Base-by-base conservation (phyloP, 208 protist genomes). In the Acanthamoeba healyi region DNA sequence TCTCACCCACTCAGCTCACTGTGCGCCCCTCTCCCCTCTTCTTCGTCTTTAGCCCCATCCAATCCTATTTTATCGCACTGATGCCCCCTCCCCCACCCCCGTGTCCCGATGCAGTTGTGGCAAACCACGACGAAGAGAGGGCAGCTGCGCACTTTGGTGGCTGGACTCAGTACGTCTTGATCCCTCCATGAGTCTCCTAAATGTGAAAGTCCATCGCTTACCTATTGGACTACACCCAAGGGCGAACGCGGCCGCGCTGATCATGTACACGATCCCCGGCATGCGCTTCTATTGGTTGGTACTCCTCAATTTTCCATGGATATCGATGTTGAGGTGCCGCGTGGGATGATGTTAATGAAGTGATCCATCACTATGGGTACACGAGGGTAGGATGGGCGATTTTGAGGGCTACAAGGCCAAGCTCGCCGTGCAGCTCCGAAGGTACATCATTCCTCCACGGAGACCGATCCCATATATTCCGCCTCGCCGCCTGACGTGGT, bases 231-330 rank as follows among this genome's bases (percentile, higher is more conserved):
- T 26, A 26, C 54, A 72, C 3, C 7, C 34, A 40, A 90, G 95
- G 44, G 91, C 96, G 0, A 56, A 96, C 81, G 97, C 96, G 19
- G 97, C 97, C 2, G 97, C 95, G 24, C 38, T 97, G 0, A 77
- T 98, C 56, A 93, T 92, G 24, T 96, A 97, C 44, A 97, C 96
- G 1, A 15, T 98, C 0, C 97, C 97, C 61, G 97, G 97, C 26
- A 44, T 98, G 49, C 86, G 77, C 65, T 97, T 97, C 79, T 54
- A 94, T 24, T 61, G 24, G 92, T 24, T 61, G 24, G 49, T 56
- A 22, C 49, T 12, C 44, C 44, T 49, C 44, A 12, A 4, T 12
- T 12, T 7, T 17, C 49, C 49, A n/a, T n/a, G n/a, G n/a, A n/a
- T 22, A 58, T 32, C 38, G n/a, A 58, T 92, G 15, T 10, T 74